Conservation (phyloP, 108 stramenopile species). For the Licmophora abbreviata region DNA sequence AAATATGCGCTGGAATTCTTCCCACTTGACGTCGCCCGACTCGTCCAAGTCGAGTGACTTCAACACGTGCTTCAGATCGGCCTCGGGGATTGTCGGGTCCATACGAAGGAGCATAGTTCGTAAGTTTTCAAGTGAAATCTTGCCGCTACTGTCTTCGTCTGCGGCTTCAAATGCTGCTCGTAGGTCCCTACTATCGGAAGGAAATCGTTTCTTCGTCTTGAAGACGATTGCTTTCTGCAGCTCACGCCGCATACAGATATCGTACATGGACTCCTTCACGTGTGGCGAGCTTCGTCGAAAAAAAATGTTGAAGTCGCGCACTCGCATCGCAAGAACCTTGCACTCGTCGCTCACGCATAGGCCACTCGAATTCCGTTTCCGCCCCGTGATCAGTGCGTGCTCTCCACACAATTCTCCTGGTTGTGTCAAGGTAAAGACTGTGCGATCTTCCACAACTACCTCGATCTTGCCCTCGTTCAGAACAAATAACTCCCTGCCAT, state of each 20-base stretch:
- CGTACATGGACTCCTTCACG: conserved; percentile 36
- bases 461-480: conserved; percentile 42
- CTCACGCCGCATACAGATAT: conserved; percentile 50
- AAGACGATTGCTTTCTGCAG: conserved; percentile 54
- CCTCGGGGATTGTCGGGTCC: conserved; percentile 37
- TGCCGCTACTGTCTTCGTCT: conserved; percentile 34
- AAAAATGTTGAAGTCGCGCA: conserved; percentile 32
- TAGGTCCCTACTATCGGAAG: conserved; percentile 16
- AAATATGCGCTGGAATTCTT: conserved; percentile 57
- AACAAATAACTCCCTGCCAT: conserved; percentile 28
- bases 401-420: conserved; percentile 4
- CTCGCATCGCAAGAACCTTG: conserved; percentile 29
- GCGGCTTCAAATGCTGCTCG: conserved; percentile 51
- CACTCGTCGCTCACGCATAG: conserved; percentile 46
- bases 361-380: conserved; percentile 47
- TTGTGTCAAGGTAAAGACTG: conserved; percentile 8
- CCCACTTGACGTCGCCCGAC: conserved; percentile 32
- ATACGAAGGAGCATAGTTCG: conserved; percentile 25
- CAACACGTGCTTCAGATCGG: conserved; percentile 41
- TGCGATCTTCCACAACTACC: conserved; percentile 19
- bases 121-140: conserved; percentile 28
- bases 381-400: conserved; percentile 6
- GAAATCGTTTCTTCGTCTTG: conserved; percentile 28
- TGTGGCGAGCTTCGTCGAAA: conserved; percentile 13
- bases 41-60: conserved; percentile 44